A percentile compares a stretch with the other conserved stretches of the same genome.
Evolutionary conservation across 345 rosid species (phyloP).

Genomic region (Salix koriyanagi): DNA sequence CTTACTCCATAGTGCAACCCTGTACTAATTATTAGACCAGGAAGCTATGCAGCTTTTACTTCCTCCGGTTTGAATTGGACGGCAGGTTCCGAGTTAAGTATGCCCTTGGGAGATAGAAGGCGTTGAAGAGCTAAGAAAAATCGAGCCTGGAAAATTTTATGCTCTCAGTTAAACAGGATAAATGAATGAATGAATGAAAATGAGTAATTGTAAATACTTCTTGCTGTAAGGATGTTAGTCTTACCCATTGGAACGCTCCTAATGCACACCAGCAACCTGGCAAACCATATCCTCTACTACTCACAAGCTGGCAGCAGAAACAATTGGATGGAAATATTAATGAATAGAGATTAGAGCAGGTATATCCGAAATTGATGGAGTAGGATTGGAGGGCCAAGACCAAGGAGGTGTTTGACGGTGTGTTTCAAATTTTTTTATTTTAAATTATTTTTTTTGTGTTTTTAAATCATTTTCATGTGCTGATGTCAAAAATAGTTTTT

Average conservation of each 20-base stretch:
- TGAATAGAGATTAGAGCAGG: not conserved
- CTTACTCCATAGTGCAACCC: not conserved
- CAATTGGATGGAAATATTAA: not conserved
- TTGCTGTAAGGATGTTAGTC: not conserved
- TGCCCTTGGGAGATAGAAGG: constrained; percentile 48
- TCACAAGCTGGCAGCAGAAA: constrained; percentile 37
- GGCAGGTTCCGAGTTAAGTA: constrained; percentile 29
- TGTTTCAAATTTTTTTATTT: no score
- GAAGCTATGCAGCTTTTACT: constrained; percentile 29
- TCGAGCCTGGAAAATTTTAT: constrained; percentile 44
- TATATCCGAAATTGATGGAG: not conserved
- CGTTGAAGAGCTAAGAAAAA: constrained; percentile 49
- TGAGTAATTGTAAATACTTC: not conserved
- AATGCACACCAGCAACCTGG: constrained; percentile 62
- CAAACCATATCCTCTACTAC: constrained; percentile 58
- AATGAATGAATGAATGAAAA: not conserved
- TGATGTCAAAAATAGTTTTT: no score
- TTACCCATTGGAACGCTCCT: constrained; percentile 70
- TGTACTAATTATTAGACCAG: not conserved
- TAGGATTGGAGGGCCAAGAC: not conserved
- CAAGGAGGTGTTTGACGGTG: no score
- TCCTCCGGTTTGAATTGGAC: constrained; percentile 19
- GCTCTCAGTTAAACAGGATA: not conserved
- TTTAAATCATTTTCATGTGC: no score
- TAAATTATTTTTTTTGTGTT: no score